Conservation (phyloP, 2,329 filamentous ascomycete genomes). For the Pyrenochaeta sp. region DNA sequence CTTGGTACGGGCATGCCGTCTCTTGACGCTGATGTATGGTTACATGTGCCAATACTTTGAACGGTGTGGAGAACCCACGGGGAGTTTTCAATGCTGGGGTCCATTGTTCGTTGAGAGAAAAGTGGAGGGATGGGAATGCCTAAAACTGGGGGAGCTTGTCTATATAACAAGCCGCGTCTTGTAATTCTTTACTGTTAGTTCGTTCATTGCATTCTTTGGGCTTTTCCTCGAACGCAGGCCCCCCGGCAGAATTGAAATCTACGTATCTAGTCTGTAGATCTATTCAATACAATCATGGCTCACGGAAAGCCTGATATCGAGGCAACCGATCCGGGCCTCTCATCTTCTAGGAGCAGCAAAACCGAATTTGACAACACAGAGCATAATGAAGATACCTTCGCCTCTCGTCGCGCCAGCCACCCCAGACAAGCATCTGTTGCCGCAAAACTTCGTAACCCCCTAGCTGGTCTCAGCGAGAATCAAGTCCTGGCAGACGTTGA, state of each 20-base stretch:
- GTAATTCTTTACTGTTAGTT: slow-evolving; percentile 2
- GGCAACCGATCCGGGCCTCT: slow-evolving; percentile 29
- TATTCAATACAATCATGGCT: slow-evolving; percentile 25
- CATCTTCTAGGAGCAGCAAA: slow-evolving; percentile 34
- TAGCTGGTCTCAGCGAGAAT: slow-evolving; percentile 61
- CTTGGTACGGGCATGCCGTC: slow-evolving; percentile 21
- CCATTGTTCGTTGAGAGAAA: slow-evolving; percentile 15
- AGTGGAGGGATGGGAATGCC: slow-evolving; percentile 10
- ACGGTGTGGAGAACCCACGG: slow-evolving; percentile 21
- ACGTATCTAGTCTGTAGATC: background rate
- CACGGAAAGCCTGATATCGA: slow-evolving; percentile 35
- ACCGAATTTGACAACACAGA: slow-evolving; percentile 24
- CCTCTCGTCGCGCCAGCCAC: slow-evolving; percentile 3
- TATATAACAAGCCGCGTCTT: slow-evolving; percentile 22
- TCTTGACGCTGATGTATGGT: slow-evolving; percentile 22
- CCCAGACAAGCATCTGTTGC: slow-evolving; percentile 30
- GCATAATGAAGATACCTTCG: slow-evolving; percentile 28
- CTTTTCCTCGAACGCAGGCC: slow-evolving; percentile 6
- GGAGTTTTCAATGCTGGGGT: slow-evolving; percentile 12
- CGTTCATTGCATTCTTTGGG: slow-evolving; percentile 7
- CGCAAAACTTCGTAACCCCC: slow-evolving; percentile 59
- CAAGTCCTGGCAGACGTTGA: slow-evolving; percentile 63
- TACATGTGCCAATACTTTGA: slow-evolving; percentile 34
- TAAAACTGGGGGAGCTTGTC: slow-evolving; percentile 3
- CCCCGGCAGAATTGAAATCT: background rate